These are phyloP conservation scores for Aspergillus clavatus DNA, from an alignment of 2,329 filamentous ascomycete genomes.

Conservation along the genomic window DNA sequence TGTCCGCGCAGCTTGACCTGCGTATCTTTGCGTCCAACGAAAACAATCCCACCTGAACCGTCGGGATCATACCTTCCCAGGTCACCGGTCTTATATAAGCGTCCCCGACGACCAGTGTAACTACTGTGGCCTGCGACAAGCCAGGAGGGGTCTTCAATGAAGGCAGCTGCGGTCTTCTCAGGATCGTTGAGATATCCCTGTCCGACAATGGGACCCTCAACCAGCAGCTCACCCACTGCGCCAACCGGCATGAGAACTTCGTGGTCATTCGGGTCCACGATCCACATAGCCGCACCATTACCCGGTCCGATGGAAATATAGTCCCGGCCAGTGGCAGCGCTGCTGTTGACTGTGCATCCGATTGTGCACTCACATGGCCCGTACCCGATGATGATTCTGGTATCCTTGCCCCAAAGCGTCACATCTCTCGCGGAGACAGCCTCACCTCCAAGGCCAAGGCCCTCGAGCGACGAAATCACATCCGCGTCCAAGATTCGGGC, in stretches of 20 bases:
- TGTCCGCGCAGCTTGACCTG: constrained; percentile 42
- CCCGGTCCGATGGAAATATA: constrained; percentile 39
- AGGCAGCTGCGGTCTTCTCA: constrained; percentile 32
- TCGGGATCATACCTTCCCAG: constrained; percentile 36
- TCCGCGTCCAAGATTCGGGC: constrained; percentile 44
- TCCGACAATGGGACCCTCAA: constrained; percentile 46
- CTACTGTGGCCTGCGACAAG: constrained; percentile 23
- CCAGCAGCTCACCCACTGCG: constrained; percentile 44
- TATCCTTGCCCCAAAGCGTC: constrained; percentile 38
- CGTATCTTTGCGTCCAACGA: constrained; percentile 37
- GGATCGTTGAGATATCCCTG: constrained; percentile 44
- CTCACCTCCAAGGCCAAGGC: constrained; percentile 44
- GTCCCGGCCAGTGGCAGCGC: constrained; percentile 29
- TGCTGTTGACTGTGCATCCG: constrained; percentile 37
- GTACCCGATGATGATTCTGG: constrained; percentile 44
- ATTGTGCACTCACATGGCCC: constrained; percentile 42
- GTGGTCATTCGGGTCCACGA: constrained; percentile 38
- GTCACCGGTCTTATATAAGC: constrained; percentile 41
- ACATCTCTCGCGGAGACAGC: constrained; percentile 40
- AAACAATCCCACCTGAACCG: constrained; percentile 34
- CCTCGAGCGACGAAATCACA: constrained; percentile 40
- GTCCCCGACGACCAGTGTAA: constrained; percentile 25
- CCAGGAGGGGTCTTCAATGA: constrained; percentile 38
- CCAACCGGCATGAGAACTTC: constrained; percentile 40
- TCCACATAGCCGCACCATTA: constrained; percentile 36